Evolutionary conservation across 2,329 filamentous ascomycete genomes (phyloP), one percentile per base, ranked within the genome.

Genomic region (Fusarium albosuccineum): DNA sequence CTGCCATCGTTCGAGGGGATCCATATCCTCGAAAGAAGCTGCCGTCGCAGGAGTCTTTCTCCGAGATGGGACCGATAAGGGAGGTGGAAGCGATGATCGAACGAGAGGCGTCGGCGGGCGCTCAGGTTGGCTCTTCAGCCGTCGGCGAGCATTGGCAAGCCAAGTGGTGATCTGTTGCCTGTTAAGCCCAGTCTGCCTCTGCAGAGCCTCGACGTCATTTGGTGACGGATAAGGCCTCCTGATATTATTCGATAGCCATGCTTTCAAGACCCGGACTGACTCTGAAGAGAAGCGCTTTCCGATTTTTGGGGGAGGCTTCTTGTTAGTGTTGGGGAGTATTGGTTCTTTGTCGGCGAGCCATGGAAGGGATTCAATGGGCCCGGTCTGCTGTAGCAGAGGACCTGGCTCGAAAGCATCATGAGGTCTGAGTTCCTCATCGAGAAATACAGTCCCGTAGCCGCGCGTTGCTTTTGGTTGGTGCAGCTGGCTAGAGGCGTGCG

Each of bases 171-270:
- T 49, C 30, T 49, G 46, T 17, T 36, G 46, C 11, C 46, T 49
- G 14, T 37, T 49, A 4, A 49, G 46, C 5, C 46, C 46, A 4
- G 46, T 49, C 17, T 27, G 13, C 13, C 46, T 36, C 3, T 49
- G 46, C 13, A 49, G 3, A 9, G 46, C 6, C n/a, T 49, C 46
- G 17, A 49, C 13, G 6, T 48, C 64, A 74, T 34, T 46, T 73
- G 60, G 33, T 68, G 71, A 2, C 66, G 93, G 92, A 74, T 97
- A 97, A 0, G 93, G 93, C 71, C 95, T 90, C 48, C 89, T 85
- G 44, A 59, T 51, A 60, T 67, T 29, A 4, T 40, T 55, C 2
- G 60, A 36, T 3, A 73, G 51, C 71, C 71, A 73, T 17, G 48
- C 33, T 11, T 63, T 71, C 2, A 73, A 46, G 17, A 62, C 29